Percentiles rank a stretch among this genome's conserved stretches.
Evolutionary conservation across 2,329 filamentous ascomycete genomes (phyloP).

Genomic region (Venturia aucupariae): DNA sequence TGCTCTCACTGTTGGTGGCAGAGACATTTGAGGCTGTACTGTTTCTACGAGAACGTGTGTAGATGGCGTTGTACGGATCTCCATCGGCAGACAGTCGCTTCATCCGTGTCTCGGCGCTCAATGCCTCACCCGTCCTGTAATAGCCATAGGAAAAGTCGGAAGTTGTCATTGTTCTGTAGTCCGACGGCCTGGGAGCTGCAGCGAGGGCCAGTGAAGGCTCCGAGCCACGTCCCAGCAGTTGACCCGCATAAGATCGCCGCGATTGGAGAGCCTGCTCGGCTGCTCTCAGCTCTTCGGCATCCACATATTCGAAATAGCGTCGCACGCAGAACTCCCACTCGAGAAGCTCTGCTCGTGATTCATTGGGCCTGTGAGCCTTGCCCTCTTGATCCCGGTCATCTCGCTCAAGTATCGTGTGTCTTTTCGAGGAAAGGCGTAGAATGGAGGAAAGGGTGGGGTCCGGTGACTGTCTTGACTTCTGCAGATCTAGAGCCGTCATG

Average conservation of each 20-base stretch:
- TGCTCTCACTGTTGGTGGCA: too few species aligned
- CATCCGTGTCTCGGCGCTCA: background rate
- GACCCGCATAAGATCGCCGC: background rate
- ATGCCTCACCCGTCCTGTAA: slow-evolving; percentile 1
- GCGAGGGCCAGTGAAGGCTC: background rate
- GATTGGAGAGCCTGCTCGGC: background rate
- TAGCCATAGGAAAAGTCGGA: background rate
- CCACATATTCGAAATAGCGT: slow-evolving; percentile 12
- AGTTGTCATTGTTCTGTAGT: background rate
- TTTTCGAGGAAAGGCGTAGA: slow-evolving; percentile 6
- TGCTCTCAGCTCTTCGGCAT: background rate
- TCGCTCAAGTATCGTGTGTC: slow-evolving; percentile 9
- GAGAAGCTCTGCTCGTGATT: slow-evolving; percentile 6
- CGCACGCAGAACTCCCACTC: slow-evolving; percentile 13
- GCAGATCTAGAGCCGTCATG: slow-evolving; percentile 13
- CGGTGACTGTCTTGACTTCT: background rate
- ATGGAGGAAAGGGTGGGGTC: slow-evolving; percentile 10
- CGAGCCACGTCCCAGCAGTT: background rate
- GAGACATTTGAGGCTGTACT: slow-evolving; percentile 8
- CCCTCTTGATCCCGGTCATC: background rate
- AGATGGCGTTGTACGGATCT: slow-evolving; percentile 8
- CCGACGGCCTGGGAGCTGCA: background rate
- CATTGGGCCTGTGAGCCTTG: slow-evolving; percentile 2
- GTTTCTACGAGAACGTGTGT: slow-evolving; percentile 12
- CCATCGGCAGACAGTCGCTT: background rate